These are phyloP conservation scores for Hypoxylon rickii DNA, from an alignment of 495 filamentous ascomycete genomes.

Conservation along the genomic window DNA sequence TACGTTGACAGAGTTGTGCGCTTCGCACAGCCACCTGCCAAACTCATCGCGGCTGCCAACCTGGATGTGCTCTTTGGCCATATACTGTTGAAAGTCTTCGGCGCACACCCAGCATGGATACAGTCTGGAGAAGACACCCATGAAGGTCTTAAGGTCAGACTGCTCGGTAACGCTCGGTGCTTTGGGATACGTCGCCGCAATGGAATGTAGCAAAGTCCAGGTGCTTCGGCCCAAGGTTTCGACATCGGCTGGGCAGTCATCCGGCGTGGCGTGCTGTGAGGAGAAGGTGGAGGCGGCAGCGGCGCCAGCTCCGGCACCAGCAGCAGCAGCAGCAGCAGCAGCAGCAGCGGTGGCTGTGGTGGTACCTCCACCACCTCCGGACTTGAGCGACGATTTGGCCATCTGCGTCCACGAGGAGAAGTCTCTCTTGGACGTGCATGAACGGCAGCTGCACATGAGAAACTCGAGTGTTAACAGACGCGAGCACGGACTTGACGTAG, in stretches of 20 bases:
- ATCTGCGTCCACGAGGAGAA: constrained; percentile 65
- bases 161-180: constrained; percentile 68
- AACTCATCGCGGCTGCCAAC: constrained; percentile 73
- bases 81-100: constrained; percentile 85
- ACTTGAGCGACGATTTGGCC: constrained; percentile 65
- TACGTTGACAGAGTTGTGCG: constrained; percentile 95
- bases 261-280: constrained; percentile 31
- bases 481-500: not conserved
- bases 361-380: constrained; percentile 29
- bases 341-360: constrained; percentile 37
- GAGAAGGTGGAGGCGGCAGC: constrained; percentile 38
- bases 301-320: constrained; percentile 33
- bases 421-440: constrained; percentile 76
- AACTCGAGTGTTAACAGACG: constrained; percentile 25
- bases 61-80: constrained; percentile 71
- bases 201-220: constrained; percentile 92
- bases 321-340: constrained; percentile 34
- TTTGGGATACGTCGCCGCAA: constrained; percentile 83
- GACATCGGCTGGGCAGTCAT: constrained; percentile 79
- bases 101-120: constrained; percentile 97
- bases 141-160: constrained; percentile 74
- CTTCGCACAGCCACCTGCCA: constrained; percentile 93
- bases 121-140: constrained; percentile 75
- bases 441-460: constrained; percentile 69
- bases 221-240: constrained; percentile 80